Evolutionary conservation across 805 yeast species (phyloP).

Genomic region (Dipodascus albidus): DNA sequence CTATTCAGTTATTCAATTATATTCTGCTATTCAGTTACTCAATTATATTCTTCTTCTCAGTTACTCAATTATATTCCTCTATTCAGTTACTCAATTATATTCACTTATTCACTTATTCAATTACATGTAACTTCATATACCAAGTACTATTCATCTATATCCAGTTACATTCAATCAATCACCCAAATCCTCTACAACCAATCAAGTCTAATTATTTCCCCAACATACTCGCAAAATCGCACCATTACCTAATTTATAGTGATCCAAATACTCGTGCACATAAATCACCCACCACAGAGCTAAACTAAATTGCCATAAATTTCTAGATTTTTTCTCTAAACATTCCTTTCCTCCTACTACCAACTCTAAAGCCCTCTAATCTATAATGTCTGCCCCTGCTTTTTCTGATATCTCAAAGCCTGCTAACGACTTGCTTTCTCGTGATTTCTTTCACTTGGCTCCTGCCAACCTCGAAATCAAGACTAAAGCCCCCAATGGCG

Average conservation of each 20-base stretch:
- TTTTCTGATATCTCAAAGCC: constrained; percentile 89
- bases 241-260: too few species aligned
- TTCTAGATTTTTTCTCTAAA: not conserved
- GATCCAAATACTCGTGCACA: too few species aligned
- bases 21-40: too few species aligned
- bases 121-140: too few species aligned
- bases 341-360: not conserved
- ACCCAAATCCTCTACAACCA: not conserved
- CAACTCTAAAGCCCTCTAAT: too few species aligned
- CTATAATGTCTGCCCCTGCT: constrained; percentile 77
- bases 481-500: constrained; percentile 94
- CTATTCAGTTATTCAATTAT: too few species aligned
- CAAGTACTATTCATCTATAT: too few species aligned
- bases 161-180: too few species aligned
- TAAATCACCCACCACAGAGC: not conserved
- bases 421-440: constrained; percentile 79
- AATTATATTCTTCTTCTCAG: too few species aligned
- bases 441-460: constrained; percentile 86
- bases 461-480: constrained; percentile 82
- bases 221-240: not conserved
- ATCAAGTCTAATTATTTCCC: not conserved
- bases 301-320: not conserved
- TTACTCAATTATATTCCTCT: too few species aligned
- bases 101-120: too few species aligned
- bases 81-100: too few species aligned